Evolutionary conservation across 2,329 filamentous ascomycete genomes (phyloP).

Genomic region (Dothideomycetes sp.): DNA sequence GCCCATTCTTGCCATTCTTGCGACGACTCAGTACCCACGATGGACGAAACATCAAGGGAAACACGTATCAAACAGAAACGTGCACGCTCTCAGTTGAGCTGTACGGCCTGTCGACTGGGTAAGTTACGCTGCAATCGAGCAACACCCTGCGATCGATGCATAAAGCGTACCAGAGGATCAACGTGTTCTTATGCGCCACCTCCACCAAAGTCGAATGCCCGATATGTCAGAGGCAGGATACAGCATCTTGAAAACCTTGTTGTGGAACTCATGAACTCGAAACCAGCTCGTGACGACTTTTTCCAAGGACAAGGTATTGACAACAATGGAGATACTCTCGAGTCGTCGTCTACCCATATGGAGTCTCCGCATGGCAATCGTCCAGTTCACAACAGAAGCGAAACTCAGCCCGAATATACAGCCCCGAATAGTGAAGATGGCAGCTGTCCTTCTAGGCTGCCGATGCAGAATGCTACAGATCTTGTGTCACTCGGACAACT

Average conservation of each 20-base stretch:
- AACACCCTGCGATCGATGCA: constrained; percentile 30
- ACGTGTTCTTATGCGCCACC: constrained; percentile 27
- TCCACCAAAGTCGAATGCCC: constrained; percentile 22
- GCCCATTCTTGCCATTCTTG: neutral
- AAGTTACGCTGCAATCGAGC: constrained; percentile 30
- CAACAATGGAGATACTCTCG: too few relatives aligned
- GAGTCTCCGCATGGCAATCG: too few relatives aligned
- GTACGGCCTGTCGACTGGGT: constrained; percentile 27
- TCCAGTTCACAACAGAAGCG: neutral
- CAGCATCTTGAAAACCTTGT: constrained; percentile 27
- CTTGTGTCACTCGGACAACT: constrained; percentile 67
- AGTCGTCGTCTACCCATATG: too few relatives aligned
- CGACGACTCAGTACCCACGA: neutral
- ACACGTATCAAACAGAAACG: constrained; percentile 26
- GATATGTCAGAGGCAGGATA: constrained; percentile 29
- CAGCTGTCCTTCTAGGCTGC: constrained; percentile 15
- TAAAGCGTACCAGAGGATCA: constrained; percentile 25
- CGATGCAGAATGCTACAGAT: constrained; percentile 36
- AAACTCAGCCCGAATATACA: neutral
- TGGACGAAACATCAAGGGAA: constrained; percentile 1
- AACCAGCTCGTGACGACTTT: neutral
- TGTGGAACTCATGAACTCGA: constrained; percentile 27
- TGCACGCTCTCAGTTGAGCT: constrained; percentile 28
- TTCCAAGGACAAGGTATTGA: too few relatives aligned
- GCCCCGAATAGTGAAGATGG: constrained; percentile 9